Conservation (phyloP, 2,329 filamentous ascomycete species). For the Colletotrichum musae region DNA sequence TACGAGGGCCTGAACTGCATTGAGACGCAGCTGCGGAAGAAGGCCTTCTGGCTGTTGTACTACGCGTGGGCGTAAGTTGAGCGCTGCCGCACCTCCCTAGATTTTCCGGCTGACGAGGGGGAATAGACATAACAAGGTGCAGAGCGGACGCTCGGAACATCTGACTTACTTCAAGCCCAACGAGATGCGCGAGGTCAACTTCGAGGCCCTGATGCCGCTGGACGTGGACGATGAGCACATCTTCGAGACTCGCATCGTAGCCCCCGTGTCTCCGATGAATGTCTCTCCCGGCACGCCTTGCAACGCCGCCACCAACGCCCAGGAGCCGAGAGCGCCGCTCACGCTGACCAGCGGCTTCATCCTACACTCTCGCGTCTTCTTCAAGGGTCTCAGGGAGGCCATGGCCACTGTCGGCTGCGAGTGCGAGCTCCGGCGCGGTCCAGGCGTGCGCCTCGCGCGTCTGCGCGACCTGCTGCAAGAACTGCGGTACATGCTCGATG, state of each 20-base stretch:
- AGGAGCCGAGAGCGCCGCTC: slow-evolving; percentile 8
- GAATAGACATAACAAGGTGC: slow-evolving; percentile 43
- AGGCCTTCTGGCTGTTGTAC: slow-evolving; percentile 54
- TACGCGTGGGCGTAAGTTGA: slow-evolving; percentile 47
- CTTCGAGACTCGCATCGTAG: slow-evolving; percentile 41
- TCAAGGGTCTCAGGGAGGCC: slow-evolving; percentile 40
- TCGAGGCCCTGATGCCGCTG: slow-evolving; percentile 50
- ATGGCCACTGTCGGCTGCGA: slow-evolving; percentile 39
- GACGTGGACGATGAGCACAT: slow-evolving; percentile 52
- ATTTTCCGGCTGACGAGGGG: neutral
- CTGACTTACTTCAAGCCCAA: slow-evolving; percentile 49
- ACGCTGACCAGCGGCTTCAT: slow-evolving; percentile 49
- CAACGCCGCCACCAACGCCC: slow-evolving; percentile 10
- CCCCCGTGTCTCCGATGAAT: slow-evolving; percentile 26
- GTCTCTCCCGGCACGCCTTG: slow-evolving; percentile 24
- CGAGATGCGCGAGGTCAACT: slow-evolving; percentile 48
- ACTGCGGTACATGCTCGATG: slow-evolving; percentile 50
- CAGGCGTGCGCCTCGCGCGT: slow-evolving; percentile 42
- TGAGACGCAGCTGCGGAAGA: slow-evolving; percentile 53
- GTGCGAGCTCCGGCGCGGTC: slow-evolving; percentile 22
- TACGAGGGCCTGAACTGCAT: slow-evolving; percentile 51
- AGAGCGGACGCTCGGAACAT: slow-evolving; percentile 43
- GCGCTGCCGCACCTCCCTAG: too few relatives aligned
- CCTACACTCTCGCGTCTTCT: slow-evolving; percentile 48
- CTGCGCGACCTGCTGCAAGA: slow-evolving; percentile 48